phyloP scores from a whole-genome alignment of 1,284 basidiomycete species.

The Ustilago crameri region DNA sequence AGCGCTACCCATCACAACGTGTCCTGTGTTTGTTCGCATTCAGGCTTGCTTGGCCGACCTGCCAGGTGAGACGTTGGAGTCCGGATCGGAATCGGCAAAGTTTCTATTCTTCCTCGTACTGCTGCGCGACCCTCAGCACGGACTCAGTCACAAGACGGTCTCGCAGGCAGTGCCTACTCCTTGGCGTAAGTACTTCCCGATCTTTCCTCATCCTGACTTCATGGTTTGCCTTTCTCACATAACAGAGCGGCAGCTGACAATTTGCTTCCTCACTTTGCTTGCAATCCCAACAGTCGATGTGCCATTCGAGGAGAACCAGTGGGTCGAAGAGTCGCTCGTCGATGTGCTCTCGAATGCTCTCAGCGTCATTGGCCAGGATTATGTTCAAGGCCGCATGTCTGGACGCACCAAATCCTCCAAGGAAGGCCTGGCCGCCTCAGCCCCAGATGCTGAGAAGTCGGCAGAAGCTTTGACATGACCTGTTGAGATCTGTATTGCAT shows the following conservation, averaged over 20 bases:
- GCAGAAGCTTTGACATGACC: conserved; percentile 4
- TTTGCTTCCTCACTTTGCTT: conserved; percentile 1
- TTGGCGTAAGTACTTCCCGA: conserved; percentile 55
- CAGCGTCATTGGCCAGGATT: conserved; percentile 60
- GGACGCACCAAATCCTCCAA: conserved; percentile 49
- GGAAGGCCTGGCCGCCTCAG: conserved; percentile 28
- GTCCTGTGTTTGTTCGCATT: conserved; percentile 90
- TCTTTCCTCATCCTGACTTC: not conserved
- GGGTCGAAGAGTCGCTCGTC: conserved; percentile 65
- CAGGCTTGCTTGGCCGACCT: conserved; percentile 74
- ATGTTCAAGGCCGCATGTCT: conserved; percentile 58
- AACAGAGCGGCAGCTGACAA: too few relatives aligned
- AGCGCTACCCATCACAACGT: conserved; percentile 80
- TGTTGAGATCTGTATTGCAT: not conserved
- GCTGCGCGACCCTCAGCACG: conserved; percentile 61
- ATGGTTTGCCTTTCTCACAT: not conserved
- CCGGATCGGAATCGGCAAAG: conserved; percentile 7
- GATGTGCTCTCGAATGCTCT: conserved; percentile 64
- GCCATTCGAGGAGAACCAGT: conserved; percentile 60
- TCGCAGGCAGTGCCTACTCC: conserved; percentile 61
- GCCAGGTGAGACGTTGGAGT: conserved; percentile 22
- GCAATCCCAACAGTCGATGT: conserved; percentile 48
- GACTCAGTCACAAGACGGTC: conserved; percentile 58
- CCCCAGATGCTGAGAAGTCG: conserved; percentile 5
- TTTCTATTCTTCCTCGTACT: conserved; percentile 59